These are phyloP conservation scores for Camellia japonica DNA, from an alignment of 148 eudicot genomes.

Conservation along the genomic window DNA sequence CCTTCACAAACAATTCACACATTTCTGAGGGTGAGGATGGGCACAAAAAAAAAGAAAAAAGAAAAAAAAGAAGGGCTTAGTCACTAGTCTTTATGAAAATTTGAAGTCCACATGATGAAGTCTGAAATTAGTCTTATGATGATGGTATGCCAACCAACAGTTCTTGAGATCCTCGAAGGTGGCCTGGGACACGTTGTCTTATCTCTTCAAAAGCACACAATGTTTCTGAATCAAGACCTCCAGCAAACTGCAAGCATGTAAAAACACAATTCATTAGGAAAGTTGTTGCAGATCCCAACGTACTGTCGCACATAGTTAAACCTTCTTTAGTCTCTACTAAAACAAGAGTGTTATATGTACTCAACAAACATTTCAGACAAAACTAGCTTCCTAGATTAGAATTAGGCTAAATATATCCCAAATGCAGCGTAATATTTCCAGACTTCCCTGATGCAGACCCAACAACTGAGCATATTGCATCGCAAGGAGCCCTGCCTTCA, in stretches of 20 bases:
- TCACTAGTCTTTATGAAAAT: not conserved
- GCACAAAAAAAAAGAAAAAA: not conserved
- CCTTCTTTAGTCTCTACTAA: not conserved
- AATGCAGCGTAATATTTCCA: not conserved
- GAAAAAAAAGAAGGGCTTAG: not conserved
- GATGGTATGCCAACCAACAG: constrained; percentile 21
- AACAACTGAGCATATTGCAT: no score
- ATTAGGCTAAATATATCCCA: not conserved
- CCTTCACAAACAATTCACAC: not conserved
- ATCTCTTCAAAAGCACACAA: constrained; percentile 31
- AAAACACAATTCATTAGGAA: not conserved
- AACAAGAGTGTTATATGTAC: not conserved
- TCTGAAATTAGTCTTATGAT: not conserved
- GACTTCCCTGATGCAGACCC: not conserved
- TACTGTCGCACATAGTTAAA: not conserved
- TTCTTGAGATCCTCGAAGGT: constrained; percentile 19
- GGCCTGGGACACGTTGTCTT: constrained; percentile 20
- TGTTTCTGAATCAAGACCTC: constrained; percentile 33
- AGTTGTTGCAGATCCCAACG: not conserved
- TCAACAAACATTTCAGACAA: not conserved
- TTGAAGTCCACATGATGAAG: not conserved
- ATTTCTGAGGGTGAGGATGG: not conserved
- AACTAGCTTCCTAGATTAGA: not conserved
- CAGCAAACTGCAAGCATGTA: constrained; percentile 23
- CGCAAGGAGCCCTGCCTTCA: no score